Base-by-base conservation (phyloP, 2,329 filamentous ascomycete species). In the Hypoxylon sp. region DNA sequence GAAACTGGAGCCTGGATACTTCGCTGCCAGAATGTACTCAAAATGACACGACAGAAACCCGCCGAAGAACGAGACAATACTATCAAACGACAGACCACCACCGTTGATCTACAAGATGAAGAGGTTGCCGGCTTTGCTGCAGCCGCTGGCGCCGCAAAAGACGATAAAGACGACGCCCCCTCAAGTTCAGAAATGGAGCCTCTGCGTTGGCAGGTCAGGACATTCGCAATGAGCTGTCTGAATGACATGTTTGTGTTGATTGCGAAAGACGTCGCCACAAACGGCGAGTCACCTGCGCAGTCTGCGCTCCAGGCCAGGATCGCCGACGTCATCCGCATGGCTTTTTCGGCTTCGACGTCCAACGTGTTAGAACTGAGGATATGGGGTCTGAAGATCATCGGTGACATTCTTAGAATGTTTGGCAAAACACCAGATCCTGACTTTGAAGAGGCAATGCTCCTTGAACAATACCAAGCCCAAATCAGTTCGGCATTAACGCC, bases 391-490 rank as follows among this genome's bases (percentile, higher is more conserved):
- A 94, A 94, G 78, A 97, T 99, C 60, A 94, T 99, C 60, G 94
- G 97, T 66, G 93, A 94, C 63, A 89, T 98, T 9, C 84, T 99
- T 55, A 97, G 94, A 83, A 93, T 98, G 85, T 99, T 99, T 81
- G 96, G 96, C 59, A 95, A 94, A 77, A 94, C 93, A 1, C 93
- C 95, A 1, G 96, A 99, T 80, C 97, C 96, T 0, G 96, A 99
- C 78, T 99, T 99, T 76, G 89, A 95, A n/a, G 96, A 99, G 80
- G 96, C 93, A 0, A 97, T 97, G 81, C 85, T 99, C 14, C 86
- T 99, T 3, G 97, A 99, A 79, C 96, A 99, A 79, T 99, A 99
- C 75, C 97, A 99, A 80, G 96, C 96, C 4, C 96, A 99, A 77
- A 99, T 99, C 77, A 94, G 94, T 75, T 98, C 96, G 17, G 96